Percentiles rank a stretch among this genome's conserved stretches.
Conservation (phyloP, 176 grass and related monocot species). For the bread wheat (Triticum aestivum) region DNA sequence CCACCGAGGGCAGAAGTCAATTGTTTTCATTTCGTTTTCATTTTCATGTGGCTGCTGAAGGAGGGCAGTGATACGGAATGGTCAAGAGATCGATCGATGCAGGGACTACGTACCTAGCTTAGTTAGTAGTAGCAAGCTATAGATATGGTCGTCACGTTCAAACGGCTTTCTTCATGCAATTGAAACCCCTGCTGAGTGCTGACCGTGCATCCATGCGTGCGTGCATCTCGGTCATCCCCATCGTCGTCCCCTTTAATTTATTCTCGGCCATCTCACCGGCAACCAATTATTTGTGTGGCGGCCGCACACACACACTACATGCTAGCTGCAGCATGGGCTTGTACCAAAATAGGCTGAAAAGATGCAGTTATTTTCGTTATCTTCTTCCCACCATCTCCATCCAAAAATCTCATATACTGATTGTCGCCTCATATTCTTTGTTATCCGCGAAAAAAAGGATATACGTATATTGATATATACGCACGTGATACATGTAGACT, state of each 20-base stretch:
- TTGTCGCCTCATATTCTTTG: neutral
- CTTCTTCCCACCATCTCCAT: neutral
- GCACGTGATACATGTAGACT: neutral
- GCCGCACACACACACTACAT: neutral
- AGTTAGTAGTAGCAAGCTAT: too few species aligned
- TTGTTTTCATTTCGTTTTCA: neutral
- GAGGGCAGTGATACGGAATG: constrained; percentile 1
- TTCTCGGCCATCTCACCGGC: neutral
- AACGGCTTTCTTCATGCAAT: constrained; percentile 36
- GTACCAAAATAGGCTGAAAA: constrained; percentile 24
- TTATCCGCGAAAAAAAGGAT: neutral
- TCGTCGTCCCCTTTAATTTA: constrained; percentile 1
- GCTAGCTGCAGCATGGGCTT: constrained; percentile 26
- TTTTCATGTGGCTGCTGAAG: constrained; percentile 6
- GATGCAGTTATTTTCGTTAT: constrained; percentile 7
- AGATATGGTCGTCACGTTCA: constrained; percentile 20
- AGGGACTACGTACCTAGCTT: neutral
- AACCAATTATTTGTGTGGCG: neutral
- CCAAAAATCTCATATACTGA: neutral
- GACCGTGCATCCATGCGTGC: neutral
- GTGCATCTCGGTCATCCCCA: neutral
- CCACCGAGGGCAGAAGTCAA: neutral
- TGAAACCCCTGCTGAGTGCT: constrained; percentile 21
- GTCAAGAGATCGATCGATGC: constrained; percentile 27
- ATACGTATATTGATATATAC: neutral